Evolutionary conservation across 1,284 basidiomycete species (phyloP).

Genomic region (Rhizoctonia solani): DNA sequence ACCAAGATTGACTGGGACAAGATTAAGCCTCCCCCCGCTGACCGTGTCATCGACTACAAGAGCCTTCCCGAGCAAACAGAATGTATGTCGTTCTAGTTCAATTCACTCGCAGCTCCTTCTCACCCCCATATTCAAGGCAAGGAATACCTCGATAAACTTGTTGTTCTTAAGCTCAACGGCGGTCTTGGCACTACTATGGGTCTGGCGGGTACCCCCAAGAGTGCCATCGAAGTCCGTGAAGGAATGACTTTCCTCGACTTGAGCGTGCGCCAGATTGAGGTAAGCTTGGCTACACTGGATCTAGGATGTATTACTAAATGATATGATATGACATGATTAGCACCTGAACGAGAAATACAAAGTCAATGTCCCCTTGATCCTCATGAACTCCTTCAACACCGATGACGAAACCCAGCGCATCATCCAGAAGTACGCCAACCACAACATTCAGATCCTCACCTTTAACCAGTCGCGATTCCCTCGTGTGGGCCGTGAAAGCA

Average conservation of each 20-base stretch:
- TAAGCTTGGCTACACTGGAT: slow-evolving; percentile 40
- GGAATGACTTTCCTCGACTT: slow-evolving; percentile 99
- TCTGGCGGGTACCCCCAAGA: slow-evolving; percentile 76
- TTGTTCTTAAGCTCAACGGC: slow-evolving; percentile 99
- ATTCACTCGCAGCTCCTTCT: too few relatives aligned
- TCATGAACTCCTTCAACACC: slow-evolving; percentile 99
- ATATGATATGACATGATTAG: slow-evolving; percentile 40
- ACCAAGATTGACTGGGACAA: slow-evolving; percentile 98
- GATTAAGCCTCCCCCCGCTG: slow-evolving; percentile 91
- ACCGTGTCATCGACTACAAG: slow-evolving; percentile 91
- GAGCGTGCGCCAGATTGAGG: slow-evolving; percentile 94
- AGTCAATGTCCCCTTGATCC: slow-evolving; percentile 91
- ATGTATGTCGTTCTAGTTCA: neutral
- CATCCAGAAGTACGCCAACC: slow-evolving; percentile 99
- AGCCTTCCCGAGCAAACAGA: slow-evolving; percentile 52
- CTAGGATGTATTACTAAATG: neutral
- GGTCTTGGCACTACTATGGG: slow-evolving; percentile 99
- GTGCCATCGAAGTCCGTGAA: slow-evolving; percentile 89
- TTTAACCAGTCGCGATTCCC: slow-evolving; percentile 99
- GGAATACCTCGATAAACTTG: slow-evolving; percentile 86
- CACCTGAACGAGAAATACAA: slow-evolving; percentile 63
- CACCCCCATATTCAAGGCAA: too few relatives aligned
- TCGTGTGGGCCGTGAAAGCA: slow-evolving; percentile 93
- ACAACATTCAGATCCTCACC: slow-evolving; percentile 73
- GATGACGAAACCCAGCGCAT: slow-evolving; percentile 96